Base-by-base conservation (phyloP, 768 basidiomycete genomes). In the Infundibulicybe gibba region DNA sequence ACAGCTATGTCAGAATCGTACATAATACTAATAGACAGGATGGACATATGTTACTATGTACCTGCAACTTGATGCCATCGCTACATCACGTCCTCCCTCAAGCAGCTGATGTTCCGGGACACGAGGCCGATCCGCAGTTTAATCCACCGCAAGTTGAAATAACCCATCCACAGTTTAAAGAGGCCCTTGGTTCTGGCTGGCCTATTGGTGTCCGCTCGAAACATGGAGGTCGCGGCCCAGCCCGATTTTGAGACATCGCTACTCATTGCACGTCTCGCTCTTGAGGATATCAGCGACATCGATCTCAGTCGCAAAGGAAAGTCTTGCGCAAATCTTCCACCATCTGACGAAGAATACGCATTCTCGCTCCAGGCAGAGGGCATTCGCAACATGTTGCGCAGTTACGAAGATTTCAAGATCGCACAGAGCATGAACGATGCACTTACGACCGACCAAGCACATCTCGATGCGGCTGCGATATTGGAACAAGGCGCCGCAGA, bases 301-400 rank as follows among this genome's bases (percentile, higher is more conserved):
- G 38, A 21, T 9, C 14, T 17, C 10, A 40, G 43, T 12, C 56
- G 56, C 32, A 60, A 60, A 37, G 58, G 56, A 13, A 60, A 60
- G 44, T 48, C 47, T 11, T 50, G 56, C 5, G 48, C 42, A 5
- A 55, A 57, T 39, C 45, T 50, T 0, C 49, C 57, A 2, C 41
- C 48, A 6, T 53, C 57, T 3, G 55, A 56, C 31, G 53, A 59
- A 32, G 55, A 59, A 34, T n/a, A 53, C 3, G 57, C 57, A 3
- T 47, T 59, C 11, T 25, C 37, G 3, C 32, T 50, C 31, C 55
- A 59, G 17, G 34, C 33, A 13, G 51, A 54, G 20, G 16, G 40
- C 9, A 41, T 49, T 46, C 50, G 53, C 43, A 38, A 15, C 8
- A 15, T 45, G 8, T 6, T 53, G n/a, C 49, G 48, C 5, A 39